phyloP scores from a whole-genome alignment of 2,329 filamentous ascomycete species.

The Graphiopsis chlorocephala region DNA sequence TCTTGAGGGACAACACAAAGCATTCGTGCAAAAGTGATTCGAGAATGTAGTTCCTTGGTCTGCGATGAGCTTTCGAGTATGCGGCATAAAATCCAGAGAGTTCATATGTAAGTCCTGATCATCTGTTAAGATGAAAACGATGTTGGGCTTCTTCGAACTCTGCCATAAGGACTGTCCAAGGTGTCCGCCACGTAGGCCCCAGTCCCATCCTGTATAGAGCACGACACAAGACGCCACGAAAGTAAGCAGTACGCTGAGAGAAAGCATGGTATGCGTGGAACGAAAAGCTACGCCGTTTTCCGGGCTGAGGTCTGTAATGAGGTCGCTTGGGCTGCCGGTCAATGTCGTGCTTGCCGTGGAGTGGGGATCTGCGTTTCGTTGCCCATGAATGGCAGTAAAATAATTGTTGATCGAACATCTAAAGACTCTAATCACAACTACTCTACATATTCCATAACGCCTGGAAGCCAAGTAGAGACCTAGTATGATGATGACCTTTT shows the following conservation, averaged over 20 bases:
- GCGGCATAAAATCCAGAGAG: constrained; percentile 61
- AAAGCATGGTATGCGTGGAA: not conserved
- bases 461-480: no score
- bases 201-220: not conserved
- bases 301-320: not conserved
- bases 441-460: no score
- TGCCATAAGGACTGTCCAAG: not conserved
- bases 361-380: not conserved
- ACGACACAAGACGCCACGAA: not conserved
- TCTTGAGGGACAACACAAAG: constrained; percentile 66
- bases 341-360: not conserved
- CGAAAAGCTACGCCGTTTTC: not conserved
- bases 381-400: no score
- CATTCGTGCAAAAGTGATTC: constrained; percentile 64
- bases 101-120: constrained; percentile 64
- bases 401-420: no score
- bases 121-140: constrained; percentile 66
- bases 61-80: constrained; percentile 34
- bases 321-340: not conserved
- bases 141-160: constrained; percentile 46
- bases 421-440: no score
- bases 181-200: not conserved
- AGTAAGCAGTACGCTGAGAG: not conserved
- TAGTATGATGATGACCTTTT: no score
- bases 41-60: constrained; percentile 46